phyloP scores from a whole-genome alignment of 352 stramenopile genomes.

The Peronospora belbahrii region DNA sequence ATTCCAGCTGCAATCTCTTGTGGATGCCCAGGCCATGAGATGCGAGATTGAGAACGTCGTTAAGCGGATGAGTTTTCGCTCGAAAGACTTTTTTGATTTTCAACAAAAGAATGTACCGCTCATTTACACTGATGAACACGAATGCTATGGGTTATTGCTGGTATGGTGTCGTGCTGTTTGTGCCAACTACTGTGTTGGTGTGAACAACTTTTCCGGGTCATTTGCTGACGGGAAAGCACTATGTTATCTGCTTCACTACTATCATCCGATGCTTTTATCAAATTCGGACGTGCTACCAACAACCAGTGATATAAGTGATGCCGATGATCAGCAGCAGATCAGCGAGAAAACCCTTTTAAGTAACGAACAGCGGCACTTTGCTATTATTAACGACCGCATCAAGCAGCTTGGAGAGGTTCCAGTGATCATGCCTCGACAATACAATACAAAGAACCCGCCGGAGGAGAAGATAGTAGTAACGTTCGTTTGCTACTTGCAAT shows the following conservation, averaged over 20 bases:
- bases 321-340: conserved; percentile 7
- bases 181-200: conserved; percentile 77
- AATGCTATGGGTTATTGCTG: conserved; percentile 74
- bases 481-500: conserved; percentile 92
- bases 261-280: conserved; percentile 87
- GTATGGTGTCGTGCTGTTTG: conserved; percentile 91
- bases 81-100: conserved; percentile 50
- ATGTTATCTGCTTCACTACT: conserved; percentile 93
- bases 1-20: conserved; percentile 85
- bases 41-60: conserved; percentile 73
- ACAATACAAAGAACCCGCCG: conserved; percentile 84
- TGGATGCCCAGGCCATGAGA: conserved; percentile 65
- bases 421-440: conserved; percentile 79
- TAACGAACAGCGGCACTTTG: conserved; percentile 84
- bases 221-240: conserved; percentile 91
- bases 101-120: conserved; percentile 32
- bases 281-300: conserved; percentile 55
- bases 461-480: conserved; percentile 93
- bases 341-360: conserved; percentile 29
- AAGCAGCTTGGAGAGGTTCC: conserved; percentile 90
- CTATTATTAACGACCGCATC: conserved; percentile 82
- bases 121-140: conserved; percentile 32
- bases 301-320: conserved; percentile 23
- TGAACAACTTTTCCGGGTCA: conserved; percentile 88
- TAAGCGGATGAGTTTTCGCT: conserved; percentile 60